Evolutionary conservation across 768 basidiomycete genomes (phyloP), one percentile per base, ranked within the genome.

Genomic region (Amanita thiersii): DNA sequence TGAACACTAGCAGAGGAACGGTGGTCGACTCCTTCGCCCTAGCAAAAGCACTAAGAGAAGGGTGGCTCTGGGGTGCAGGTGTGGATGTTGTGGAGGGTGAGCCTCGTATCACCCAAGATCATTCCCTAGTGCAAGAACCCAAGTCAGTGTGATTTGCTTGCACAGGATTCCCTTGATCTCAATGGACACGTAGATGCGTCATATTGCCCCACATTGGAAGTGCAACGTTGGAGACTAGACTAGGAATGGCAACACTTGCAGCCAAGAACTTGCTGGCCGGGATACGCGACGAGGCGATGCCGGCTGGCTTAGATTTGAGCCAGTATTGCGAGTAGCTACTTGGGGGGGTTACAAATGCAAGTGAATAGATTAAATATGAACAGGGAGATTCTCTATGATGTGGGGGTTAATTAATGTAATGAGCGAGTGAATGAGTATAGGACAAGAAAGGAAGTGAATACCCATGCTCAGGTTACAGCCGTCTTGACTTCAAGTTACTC

Each of bases 11-110:
- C 9, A 68, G 94, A 19, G 94, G 94, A 23, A 79, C 87, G 0
- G 62, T 97, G 10, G 87, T 99, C 5, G 91, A 99, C 57, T 88
- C 87, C 0, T 78, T 86, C 36, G 94, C 93, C 9, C 70, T 99
- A 6, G 85, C 83, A 2, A 76, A 70, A 46, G 94, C 93, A 2
- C 62, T 98, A 31, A 57, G 66, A 34, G 77, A 84, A 46, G 73
- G 72, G 2, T 81, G 82, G 77, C 85, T 99, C 17, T 93, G 84
- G 72, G 92, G 80, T 17, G 96, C 96, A 0, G 94, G 90, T 0
- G 52, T 99, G 8, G 94, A 99, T 58, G 94, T 98, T 25, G 79
- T 97, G 5, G 88, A 91, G 49, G 91, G 91, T 14, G 93, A 98
- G 57, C 93, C 93, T 0, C 60, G 81, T 33, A 69, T 99, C 19